These are phyloP conservation scores for Penicillium decumbens DNA, from an alignment of 2,329 filamentous ascomycete genomes.

Conservation along the genomic window DNA sequence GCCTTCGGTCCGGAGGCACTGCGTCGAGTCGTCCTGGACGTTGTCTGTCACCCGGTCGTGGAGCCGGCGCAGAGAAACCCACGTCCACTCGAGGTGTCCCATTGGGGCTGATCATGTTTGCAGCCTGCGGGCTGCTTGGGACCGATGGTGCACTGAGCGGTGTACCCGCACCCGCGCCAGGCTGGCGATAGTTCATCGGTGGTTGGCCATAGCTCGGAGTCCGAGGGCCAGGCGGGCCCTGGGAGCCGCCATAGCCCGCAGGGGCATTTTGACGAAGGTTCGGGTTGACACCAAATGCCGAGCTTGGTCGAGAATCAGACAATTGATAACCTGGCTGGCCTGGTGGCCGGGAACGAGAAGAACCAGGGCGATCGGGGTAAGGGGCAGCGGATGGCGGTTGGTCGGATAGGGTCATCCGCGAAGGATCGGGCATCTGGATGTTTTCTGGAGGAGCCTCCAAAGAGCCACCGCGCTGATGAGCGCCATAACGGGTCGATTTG, in stretches of 20 bases:
- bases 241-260: constrained; percentile 28
- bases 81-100: constrained; percentile 42
- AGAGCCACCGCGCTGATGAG: constrained; percentile 46
- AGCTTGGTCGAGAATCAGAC: constrained; percentile 42
- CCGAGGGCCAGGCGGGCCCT: constrained; percentile 21
- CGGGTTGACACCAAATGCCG: constrained; percentile 48
- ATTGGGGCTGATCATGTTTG: constrained; percentile 24
- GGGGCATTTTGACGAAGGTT: constrained; percentile 42
- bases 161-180: constrained; percentile 32
- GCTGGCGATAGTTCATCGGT: constrained; percentile 34
- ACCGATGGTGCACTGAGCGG: constrained; percentile 26
- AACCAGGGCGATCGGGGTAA: constrained; percentile 39
- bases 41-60: constrained; percentile 34
- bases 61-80: constrained; percentile 46
- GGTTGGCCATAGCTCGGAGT: constrained; percentile 26
- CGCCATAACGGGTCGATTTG: constrained; percentile 68
- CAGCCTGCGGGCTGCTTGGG: constrained; percentile 29
- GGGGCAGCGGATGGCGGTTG: constrained; percentile 38
- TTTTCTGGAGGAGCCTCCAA: constrained; percentile 43
- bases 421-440: constrained; percentile 48
- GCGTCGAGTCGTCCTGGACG: constrained; percentile 30
- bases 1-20: constrained; percentile 28
- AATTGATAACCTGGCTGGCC: constrained; percentile 31
- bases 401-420: constrained; percentile 38
- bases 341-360: constrained; percentile 33